Base-by-base conservation (phyloP, 768 basidiomycete species). In the Kwoniella mangroviensis region DNA sequence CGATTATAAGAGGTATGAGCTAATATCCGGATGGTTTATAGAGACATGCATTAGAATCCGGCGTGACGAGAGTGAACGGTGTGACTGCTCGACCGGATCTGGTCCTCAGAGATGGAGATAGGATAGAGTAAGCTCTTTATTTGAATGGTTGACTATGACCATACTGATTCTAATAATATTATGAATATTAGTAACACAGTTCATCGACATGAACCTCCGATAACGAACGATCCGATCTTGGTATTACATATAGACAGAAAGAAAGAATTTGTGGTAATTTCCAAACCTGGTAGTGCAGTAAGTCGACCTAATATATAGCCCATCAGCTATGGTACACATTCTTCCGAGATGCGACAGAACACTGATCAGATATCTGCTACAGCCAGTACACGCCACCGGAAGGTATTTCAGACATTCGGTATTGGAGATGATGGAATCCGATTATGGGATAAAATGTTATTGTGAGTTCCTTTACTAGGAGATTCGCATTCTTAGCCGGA, bases 251-350 rank as follows among this genome's bases (percentile, higher is more conserved):
- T 90, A 67, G 93, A 98, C 80, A 86, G 85, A 15, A 89, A 92
- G 73, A 88, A 90, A 24, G 87, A 90, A 72, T 94, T 96, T 70
- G 88, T 98, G 43, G 91, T 98, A 15, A 91, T 99, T 34, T 91
- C 98, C 79, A 99, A 99, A 86, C 96, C 96, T 2, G 96, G 96
- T 42, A 92, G 92, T 81, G 93, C 98, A 80, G 95, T 97, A 82
- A 84, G 94, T 88, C 54, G 45, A 24, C 15, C 54, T 21, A 15
- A 12, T 55, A 52, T 12, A 52, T 40, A 55, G 41, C 43, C 34
- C 34, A 34, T 34, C 34, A 34, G 34, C 6, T 34, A 34, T 7
- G 34, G 34, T 34, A 34, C 49, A 15, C 26, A 26, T 13, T 55
- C 24, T 19, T 21, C 11, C 28, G 3, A 54, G 19, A 21, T 10